phyloP scores from a whole-genome alignment of 768 basidiomycete genomes.

The Galerina sulciceps region DNA sequence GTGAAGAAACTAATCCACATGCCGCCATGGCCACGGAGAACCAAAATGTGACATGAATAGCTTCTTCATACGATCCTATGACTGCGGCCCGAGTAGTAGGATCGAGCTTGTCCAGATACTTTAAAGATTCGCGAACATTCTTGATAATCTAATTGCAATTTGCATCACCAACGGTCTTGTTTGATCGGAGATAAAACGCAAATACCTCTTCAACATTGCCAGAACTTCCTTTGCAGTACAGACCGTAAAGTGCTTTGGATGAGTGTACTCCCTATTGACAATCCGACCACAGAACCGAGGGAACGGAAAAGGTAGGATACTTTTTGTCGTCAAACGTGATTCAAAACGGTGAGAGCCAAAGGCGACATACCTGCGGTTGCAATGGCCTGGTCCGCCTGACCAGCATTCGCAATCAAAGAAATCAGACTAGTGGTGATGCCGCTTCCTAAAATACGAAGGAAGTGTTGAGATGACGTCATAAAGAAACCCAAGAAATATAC shows the following conservation, averaged over 20 bases:
- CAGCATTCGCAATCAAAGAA: slow-evolving; percentile 66
- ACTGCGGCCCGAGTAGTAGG: slow-evolving; percentile 39
- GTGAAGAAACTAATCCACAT: slow-evolving; percentile 44
- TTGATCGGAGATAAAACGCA: background rate
- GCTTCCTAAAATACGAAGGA: slow-evolving; percentile 36
- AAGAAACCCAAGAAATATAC: slow-evolving; percentile 23
- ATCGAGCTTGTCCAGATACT: slow-evolving; percentile 49
- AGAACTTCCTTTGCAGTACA: slow-evolving; percentile 42
- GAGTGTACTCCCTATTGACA: slow-evolving; percentile 62
- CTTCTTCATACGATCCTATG: slow-evolving; percentile 44
- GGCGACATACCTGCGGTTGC: slow-evolving; percentile 56
- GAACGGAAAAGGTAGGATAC: slow-evolving; percentile 73
- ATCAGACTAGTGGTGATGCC: slow-evolving; percentile 62
- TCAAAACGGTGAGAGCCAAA: background rate
- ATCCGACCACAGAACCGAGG: slow-evolving; percentile 58
- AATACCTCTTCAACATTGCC: slow-evolving; percentile 58
- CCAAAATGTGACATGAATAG: slow-evolving; percentile 51
- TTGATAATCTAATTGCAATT: slow-evolving; percentile 42
- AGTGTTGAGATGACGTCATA: background rate
- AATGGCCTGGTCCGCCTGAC: slow-evolving; percentile 63
- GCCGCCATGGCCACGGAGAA: slow-evolving; percentile 48
- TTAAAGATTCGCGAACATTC: slow-evolving; percentile 53
- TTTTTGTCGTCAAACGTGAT: slow-evolving; percentile 19
- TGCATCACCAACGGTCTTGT: background rate
- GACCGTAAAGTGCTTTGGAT: slow-evolving; percentile 54